Conservation (phyloP, 441 rosid species). For the Dalechampia spathulata region DNA sequence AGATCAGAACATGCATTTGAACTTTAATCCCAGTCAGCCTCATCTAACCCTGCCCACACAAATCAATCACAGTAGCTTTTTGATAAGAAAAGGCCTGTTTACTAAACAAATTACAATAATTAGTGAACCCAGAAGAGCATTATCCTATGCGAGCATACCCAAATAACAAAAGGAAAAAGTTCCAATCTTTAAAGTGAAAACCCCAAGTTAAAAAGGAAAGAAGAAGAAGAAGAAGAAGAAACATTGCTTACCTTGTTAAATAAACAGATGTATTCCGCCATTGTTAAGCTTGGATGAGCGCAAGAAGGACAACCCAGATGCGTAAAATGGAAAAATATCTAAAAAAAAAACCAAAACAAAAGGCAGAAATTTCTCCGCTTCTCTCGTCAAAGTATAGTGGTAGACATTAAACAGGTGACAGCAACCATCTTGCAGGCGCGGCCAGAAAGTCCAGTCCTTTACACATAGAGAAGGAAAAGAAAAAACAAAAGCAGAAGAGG, state of each 20-base stretch:
- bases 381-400: background rate
- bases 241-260: conserved; percentile 43
- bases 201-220: background rate
- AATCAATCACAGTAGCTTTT: conserved; percentile 3
- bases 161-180: background rate
- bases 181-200: conserved; percentile 7
- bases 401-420: background rate
- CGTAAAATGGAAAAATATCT: background rate
- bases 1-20: conserved; percentile 23
- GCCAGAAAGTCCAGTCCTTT: background rate
- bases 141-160: conserved; percentile 3
- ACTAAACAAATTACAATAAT: background rate
- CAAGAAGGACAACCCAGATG: conserved; percentile 3
- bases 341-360: too few species aligned
- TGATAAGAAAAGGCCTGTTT: background rate
- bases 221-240: background rate
- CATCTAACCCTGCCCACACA: background rate
- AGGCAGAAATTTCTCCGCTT: background rate
- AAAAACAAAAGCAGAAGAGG: background rate
- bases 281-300: conserved; percentile 17
- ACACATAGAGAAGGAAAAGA: background rate
- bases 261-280: conserved; percentile 54
- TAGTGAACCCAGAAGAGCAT: background rate
- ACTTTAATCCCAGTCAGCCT: conserved; percentile 5
- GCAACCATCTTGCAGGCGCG: background rate